Base-by-base conservation (phyloP, 2,329 filamentous ascomycete genomes). In the Sordariomycetes sp. region DNA sequence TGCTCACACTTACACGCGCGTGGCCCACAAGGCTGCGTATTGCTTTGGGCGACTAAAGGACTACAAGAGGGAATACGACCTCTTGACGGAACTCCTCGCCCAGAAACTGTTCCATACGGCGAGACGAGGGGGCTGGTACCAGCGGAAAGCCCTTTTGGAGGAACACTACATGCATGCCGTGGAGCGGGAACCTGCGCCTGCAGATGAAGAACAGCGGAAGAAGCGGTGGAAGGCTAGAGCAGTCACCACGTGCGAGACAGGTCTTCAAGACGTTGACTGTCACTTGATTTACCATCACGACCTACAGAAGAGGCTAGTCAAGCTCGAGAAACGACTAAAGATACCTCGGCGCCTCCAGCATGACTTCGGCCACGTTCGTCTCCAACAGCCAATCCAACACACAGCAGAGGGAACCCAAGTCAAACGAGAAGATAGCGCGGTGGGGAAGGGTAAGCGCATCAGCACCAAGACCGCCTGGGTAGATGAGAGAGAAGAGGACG, bases 261-360 rank as follows among this genome's bases (percentile, higher is more conserved):
- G 90, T 0, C 78, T 99, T 0, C 87, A 96, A 68, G 94, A 99
- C 65, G 84, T 85, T 32, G 81, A 94, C 59, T 96, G 93, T 60
- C 94, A 99, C 70, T 72, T 96, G 25, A 94, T 96, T 60, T 93
- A 90, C 68, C 93, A 99, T 68, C 90, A 96, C 66, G 93, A 97
- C 66, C 75, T 99, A 7, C 93, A 97, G 69, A 97, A 96, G 70
- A 87, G 94, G 1, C 82, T 97, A n/a, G 80, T 83, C 55, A 97
- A 97, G 71, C 80, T 99, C 1, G 94, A 99, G 70, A 93, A 85
- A 67, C 82, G 83, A 40, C 77, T 97, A 7, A 90, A 88, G 61
- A 82, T 97, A 24, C 87, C 90, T 0, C 90, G 90, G 66, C 83
- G 94, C 22, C 80, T 90, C 52, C 92, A 97, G 67, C 94, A 99